A percentile compares a stretch with the other conserved stretches of the same genome.
These are phyloP conservation scores for Neurospora discreta DNA, from an alignment of 495 filamentous ascomycete species.

Conservation along the genomic window DNA sequence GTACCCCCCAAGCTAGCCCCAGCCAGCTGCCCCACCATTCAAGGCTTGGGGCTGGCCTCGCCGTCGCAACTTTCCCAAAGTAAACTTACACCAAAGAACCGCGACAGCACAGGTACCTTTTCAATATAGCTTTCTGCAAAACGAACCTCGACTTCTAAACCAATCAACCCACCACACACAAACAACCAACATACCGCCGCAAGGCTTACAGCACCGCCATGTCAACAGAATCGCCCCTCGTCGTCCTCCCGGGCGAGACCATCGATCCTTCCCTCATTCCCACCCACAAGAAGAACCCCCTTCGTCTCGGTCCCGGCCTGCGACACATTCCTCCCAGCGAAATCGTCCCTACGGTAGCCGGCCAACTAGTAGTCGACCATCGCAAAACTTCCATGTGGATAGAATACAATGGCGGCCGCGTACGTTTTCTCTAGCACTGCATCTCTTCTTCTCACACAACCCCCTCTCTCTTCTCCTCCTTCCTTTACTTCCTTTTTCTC, in stretches of 20 bases:
- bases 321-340: conserved; percentile 58
- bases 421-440: conserved; percentile 18
- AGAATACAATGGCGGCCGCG: conserved; percentile 55
- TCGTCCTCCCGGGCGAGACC: conserved; percentile 67
- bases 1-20: neutral
- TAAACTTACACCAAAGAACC: neutral
- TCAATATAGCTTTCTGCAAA: neutral
- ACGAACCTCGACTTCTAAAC: neutral
- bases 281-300: conserved; percentile 48
- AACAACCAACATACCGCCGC: conserved; percentile 3
- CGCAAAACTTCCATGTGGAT: conserved; percentile 74
- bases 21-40: neutral
- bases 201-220: conserved; percentile 15
- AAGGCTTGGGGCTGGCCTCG: neutral
- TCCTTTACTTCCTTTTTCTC: neutral
- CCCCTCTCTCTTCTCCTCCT: neutral
- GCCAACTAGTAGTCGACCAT: conserved; percentile 60
- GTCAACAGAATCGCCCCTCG: conserved; percentile 38
- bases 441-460: neutral
- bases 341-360: conserved; percentile 67
- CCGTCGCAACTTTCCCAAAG: neutral
- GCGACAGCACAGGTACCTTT: neutral
- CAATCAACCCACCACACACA: no score
- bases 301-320: conserved; percentile 80
- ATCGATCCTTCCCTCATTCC: conserved; percentile 55